Percentiles rank a stretch among this genome's conserved stretches.
Evolutionary conservation across 805 yeast genomes (phyloP).

Genomic region (Sugiyamaella chiloensis): DNA sequence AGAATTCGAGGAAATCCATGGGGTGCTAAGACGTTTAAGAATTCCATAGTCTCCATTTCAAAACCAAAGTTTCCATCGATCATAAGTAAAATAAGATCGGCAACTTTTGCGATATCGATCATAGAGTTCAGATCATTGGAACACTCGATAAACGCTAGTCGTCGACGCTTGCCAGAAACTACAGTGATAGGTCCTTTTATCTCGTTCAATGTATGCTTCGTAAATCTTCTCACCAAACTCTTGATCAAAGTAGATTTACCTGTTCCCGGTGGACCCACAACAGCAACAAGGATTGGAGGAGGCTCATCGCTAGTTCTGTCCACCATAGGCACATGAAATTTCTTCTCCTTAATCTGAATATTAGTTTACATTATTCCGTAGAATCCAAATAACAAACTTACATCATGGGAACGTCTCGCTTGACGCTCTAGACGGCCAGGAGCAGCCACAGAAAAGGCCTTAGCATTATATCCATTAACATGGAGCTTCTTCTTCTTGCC

Average conservation of each 20-base stretch:
- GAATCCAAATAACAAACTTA: slow-evolving; percentile 24
- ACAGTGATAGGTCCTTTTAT: slow-evolving; percentile 95
- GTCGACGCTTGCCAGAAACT: slow-evolving; percentile 89
- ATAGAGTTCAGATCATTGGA: slow-evolving; percentile 89
- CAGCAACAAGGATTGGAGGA: slow-evolving; percentile 94
- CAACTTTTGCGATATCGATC: slow-evolving; percentile 94
- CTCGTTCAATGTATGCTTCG: slow-evolving; percentile 82
- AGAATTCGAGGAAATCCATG: slow-evolving; percentile 98
- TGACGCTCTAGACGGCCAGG: slow-evolving; percentile 83
- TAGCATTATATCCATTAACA: slow-evolving; percentile 79
- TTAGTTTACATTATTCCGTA: not conserved
- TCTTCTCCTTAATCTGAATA: slow-evolving; percentile 59
- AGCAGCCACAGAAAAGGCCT: slow-evolving; percentile 76
- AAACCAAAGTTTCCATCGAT: slow-evolving; percentile 97
- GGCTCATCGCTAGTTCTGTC: slow-evolving; percentile 97
- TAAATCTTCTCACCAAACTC: slow-evolving; percentile 79
- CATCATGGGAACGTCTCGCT: slow-evolving; percentile 82
- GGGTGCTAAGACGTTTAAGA: slow-evolving; percentile 90
- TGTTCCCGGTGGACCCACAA: slow-evolving; percentile 98
- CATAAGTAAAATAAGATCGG: slow-evolving; percentile 84
- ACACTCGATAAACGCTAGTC: slow-evolving; percentile 91
- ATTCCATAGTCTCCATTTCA: slow-evolving; percentile 99
- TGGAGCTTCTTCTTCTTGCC: slow-evolving; percentile 76
- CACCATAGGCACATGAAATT: slow-evolving; percentile 94
- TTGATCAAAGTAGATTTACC: slow-evolving; percentile 93